These are phyloP conservation scores for Aspergillus carlsbadensis DNA, from an alignment of 495 filamentous ascomycete genomes.

Conservation along the genomic window DNA sequence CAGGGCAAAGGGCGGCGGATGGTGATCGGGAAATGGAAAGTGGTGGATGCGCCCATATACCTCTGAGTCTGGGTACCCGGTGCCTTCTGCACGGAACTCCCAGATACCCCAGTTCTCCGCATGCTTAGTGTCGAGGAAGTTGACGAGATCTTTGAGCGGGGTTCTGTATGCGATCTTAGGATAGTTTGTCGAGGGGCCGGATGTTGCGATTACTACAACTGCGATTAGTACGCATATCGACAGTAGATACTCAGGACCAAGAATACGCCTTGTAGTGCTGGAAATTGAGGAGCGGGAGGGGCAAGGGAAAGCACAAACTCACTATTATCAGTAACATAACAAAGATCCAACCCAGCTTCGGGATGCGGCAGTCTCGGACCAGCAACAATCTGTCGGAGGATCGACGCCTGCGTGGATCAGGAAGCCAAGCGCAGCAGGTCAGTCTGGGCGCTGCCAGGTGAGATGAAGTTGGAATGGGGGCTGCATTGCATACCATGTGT, in stretches of 20 bases:
- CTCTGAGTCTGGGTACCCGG: constrained; percentile 87
- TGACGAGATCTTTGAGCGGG: constrained; percentile 78
- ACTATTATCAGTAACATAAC: constrained; percentile 87
- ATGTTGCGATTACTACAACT: constrained; percentile 63
- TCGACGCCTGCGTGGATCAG: constrained; percentile 50
- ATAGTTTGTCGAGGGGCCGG: constrained; percentile 83
- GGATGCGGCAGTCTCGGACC: constrained; percentile 79
- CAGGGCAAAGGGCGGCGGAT: constrained; percentile 88
- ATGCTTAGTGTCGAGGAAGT: constrained; percentile 83
- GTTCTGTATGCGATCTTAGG: constrained; percentile 91
- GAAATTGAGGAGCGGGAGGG: not conserved
- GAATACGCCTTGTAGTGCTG: not conserved
- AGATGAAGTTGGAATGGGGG: not conserved
- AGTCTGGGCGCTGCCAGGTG: constrained; percentile 19
- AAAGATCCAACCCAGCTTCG: constrained; percentile 88
- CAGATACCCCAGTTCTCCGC: constrained; percentile 84
- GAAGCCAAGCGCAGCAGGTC: constrained; percentile 18
- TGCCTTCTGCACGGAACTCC: constrained; percentile 96
- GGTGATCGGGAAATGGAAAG: constrained; percentile 95
- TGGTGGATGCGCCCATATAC: constrained; percentile 82
- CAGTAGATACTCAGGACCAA: not conserved
- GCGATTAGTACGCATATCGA: not conserved
- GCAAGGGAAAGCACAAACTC: constrained; percentile 6
- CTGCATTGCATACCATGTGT: constrained; percentile 13
- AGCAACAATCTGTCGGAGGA: constrained; percentile 73